These are phyloP conservation scores for Blastosporella zonata DNA, from an alignment of 1,284 basidiomycete genomes.

Conservation along the genomic window DNA sequence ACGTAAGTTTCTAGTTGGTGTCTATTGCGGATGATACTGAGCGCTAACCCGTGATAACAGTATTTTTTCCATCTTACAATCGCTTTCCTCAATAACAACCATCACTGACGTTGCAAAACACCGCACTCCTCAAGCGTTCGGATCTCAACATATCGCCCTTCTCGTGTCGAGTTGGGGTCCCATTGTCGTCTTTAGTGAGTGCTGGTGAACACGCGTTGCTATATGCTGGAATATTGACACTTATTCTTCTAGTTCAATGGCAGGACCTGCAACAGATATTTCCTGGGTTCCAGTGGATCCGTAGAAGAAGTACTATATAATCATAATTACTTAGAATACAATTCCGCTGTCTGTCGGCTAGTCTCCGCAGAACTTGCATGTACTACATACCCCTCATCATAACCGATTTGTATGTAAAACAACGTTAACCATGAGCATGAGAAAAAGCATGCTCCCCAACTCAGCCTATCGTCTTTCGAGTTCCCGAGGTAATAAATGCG, in stretches of 20 bases:
- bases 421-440: no score
- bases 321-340: neutral
- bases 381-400: neutral
- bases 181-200: slow-evolving; percentile 41
- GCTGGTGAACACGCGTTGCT: neutral
- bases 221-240: neutral
- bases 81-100: slow-evolving; percentile 48
- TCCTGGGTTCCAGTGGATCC: slow-evolving; percentile 4
- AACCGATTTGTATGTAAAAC: neutral
- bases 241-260: slow-evolving; percentile 7
- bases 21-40: neutral
- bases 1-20: slow-evolving; percentile 25
- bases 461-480: no score
- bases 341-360: neutral
- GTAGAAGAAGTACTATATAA: slow-evolving; percentile 7
- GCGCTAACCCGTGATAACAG: slow-evolving; percentile 23
- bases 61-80: slow-evolving; percentile 35
- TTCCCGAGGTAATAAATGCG: neutral
- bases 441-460: no score
- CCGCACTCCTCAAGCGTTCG: slow-evolving; percentile 40
- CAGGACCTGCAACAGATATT: slow-evolving; percentile 5
- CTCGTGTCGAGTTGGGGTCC: slow-evolving; percentile 53
- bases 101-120: slow-evolving; percentile 42
- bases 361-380: neutral
- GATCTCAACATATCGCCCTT: slow-evolving; percentile 55